Evolutionary conservation across 768 basidiomycete genomes (phyloP).

Genomic region (Boletellus ananas): DNA sequence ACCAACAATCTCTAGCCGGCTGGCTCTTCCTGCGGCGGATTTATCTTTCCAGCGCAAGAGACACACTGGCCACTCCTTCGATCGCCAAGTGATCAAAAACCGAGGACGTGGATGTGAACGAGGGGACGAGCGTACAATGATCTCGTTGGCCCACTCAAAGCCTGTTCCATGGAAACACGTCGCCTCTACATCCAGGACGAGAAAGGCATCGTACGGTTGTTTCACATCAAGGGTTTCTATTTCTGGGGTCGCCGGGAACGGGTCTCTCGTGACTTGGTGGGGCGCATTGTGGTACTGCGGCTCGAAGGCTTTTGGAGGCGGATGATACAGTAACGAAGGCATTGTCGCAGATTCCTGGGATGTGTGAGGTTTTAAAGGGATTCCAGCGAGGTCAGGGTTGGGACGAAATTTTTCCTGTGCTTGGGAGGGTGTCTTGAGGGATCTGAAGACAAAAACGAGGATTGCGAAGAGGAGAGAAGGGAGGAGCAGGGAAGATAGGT

Average conservation of each 20-base stretch:
- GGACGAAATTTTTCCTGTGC: background rate
- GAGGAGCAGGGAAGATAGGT: conserved; percentile 1
- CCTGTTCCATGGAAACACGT: conserved; percentile 65
- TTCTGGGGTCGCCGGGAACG: conserved; percentile 1
- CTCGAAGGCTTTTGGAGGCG: conserved; percentile 6
- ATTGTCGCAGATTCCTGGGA: conserved; percentile 3
- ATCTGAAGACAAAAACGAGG: conserved; percentile 6
- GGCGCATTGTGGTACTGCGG: background rate
- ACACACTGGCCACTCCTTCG: conserved; percentile 90
- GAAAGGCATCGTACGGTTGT: conserved; percentile 69
- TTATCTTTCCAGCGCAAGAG: conserved; percentile 79
- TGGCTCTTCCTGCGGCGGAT: conserved; percentile 45
- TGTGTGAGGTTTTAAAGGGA: background rate
- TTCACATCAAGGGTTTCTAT: conserved; percentile 22
- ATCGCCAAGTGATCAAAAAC: conserved; percentile 5
- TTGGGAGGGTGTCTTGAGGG: background rate
- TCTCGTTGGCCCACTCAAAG: conserved; percentile 90
- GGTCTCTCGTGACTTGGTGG: conserved; percentile 2
- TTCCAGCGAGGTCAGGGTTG: background rate
- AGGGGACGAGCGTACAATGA: conserved; percentile 63
- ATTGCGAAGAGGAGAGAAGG: conserved; percentile 4
- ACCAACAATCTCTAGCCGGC: conserved; percentile 62
- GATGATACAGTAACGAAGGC: conserved; percentile 17
- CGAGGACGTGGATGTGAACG: background rate
- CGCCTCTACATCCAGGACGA: conserved; percentile 88